Conservation (phyloP, 441 rosid genomes). For the Mallotus repandus region DNA sequence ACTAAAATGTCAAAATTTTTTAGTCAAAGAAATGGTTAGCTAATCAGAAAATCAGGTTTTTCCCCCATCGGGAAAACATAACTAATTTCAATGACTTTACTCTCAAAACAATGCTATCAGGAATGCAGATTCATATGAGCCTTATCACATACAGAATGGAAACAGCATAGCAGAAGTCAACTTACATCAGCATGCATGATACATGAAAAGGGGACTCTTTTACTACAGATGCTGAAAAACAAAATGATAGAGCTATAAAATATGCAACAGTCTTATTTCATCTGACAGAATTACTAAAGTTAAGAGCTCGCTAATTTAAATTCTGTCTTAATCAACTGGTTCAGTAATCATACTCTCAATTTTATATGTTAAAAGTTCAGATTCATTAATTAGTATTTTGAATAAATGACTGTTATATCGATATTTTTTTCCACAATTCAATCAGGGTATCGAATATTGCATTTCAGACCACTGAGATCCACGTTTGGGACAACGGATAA, state of each 20-base stretch:
- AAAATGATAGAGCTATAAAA: background rate
- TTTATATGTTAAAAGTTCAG: background rate
- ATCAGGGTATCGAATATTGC: background rate
- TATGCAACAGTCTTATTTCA: background rate
- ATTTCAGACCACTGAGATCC: background rate
- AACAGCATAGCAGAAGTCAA: background rate
- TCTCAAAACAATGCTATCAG: background rate
- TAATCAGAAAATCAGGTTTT: background rate
- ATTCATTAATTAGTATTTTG: background rate
- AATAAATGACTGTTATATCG: background rate
- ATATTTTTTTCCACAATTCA: too few relatives aligned
- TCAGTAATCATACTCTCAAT: background rate
- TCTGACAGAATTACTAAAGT: background rate
- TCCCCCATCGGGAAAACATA: too few relatives aligned
- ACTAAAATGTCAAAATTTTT: background rate
- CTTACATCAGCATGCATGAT: background rate
- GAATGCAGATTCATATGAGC: background rate
- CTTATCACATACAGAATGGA: background rate
- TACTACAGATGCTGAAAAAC: constrained; percentile 2
- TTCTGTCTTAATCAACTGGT: background rate
- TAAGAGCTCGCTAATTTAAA: background rate
- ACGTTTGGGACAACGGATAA: background rate
- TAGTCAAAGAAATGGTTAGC: background rate
- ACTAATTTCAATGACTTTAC: too few relatives aligned
- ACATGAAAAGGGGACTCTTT: background rate